Conservation (phyloP, 345 rosid species). For the Pistacia vera region DNA sequence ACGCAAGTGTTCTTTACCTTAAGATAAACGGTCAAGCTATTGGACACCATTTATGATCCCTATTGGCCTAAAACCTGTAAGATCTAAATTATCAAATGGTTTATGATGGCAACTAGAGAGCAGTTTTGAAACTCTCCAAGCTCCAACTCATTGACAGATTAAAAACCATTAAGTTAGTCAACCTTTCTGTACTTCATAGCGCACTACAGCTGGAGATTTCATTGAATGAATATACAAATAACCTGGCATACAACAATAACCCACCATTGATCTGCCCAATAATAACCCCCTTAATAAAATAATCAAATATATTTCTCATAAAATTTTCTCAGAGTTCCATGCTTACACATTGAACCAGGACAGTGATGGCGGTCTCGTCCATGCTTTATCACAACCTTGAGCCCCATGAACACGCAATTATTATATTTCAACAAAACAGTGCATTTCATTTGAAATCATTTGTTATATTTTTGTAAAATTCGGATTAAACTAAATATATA, state of each 20-base stretch:
- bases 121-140: slow-evolving; percentile 21
- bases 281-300: slow-evolving; percentile 22
- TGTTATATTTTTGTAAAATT: too few species aligned
- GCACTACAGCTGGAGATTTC: slow-evolving; percentile 58
- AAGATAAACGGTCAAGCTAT: too few species aligned
- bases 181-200: slow-evolving; percentile 32
- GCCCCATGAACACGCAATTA: neutral
- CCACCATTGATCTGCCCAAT: slow-evolving; percentile 22
- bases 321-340: slow-evolving; percentile 16
- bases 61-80: neutral
- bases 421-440: neutral
- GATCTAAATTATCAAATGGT: neutral
- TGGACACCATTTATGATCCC: too few species aligned
- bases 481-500: too few species aligned
- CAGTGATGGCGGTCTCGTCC: neutral
- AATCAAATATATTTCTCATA: slow-evolving; percentile 1
- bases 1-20: too few species aligned
- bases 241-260: slow-evolving; percentile 44
- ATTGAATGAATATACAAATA: slow-evolving; percentile 23
- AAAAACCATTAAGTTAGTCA: slow-evolving; percentile 26
- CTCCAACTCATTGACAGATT: slow-evolving; percentile 49
- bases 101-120: neutral
- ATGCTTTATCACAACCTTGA: neutral
- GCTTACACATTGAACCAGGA: slow-evolving; percentile 34
- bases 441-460: neutral